Conservation (phyloP, 2,329 filamentous ascomycete genomes). For the Fusarium piperis region DNA sequence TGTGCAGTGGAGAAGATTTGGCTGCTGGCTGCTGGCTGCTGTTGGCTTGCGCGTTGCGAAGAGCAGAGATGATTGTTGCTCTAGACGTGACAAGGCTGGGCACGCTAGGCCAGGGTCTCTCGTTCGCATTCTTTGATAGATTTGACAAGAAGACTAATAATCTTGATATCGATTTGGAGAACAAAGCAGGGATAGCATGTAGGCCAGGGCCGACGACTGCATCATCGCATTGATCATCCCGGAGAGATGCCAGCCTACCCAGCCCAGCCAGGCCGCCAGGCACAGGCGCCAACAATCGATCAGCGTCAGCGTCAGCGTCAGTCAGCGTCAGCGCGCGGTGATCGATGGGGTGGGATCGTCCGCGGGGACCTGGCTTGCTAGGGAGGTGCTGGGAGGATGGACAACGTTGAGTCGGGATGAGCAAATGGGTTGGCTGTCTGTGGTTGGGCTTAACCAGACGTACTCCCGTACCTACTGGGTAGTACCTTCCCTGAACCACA, state of each 20-base stretch:
- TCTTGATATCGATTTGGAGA: neutral
- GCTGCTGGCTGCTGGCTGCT: neutral
- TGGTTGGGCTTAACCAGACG: constrained; percentile 24
- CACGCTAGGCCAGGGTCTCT: constrained; percentile 1
- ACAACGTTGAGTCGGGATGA: constrained; percentile 5
- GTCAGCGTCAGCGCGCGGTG: constrained; percentile 36
- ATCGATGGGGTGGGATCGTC: constrained; percentile 27
- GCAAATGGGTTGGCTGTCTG: constrained; percentile 29
- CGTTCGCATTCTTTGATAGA: neutral
- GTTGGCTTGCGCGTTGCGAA: neutral
- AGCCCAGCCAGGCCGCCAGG: constrained; percentile 17
- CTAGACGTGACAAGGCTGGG: neutral
- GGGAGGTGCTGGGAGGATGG: constrained; percentile 2
- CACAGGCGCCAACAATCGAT: constrained; percentile 25
- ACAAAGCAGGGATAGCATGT: constrained; percentile 2
- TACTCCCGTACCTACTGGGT: constrained; percentile 20
- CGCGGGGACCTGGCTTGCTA: constrained; percentile 9
- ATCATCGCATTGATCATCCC: constrained; percentile 15
- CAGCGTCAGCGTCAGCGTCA: constrained; percentile 35
- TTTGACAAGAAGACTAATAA: constrained; percentile 2
- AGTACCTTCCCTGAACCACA: neutral
- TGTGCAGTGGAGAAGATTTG: constrained; percentile 22
- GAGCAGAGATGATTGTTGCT: neutral
- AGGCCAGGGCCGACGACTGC: neutral
- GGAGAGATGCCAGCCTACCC: constrained; percentile 8